Evolutionary conservation across 1,139 yeast species (phyloP), one percentile per base, ranked within the genome.

Genomic region (Pichia sp.): DNA sequence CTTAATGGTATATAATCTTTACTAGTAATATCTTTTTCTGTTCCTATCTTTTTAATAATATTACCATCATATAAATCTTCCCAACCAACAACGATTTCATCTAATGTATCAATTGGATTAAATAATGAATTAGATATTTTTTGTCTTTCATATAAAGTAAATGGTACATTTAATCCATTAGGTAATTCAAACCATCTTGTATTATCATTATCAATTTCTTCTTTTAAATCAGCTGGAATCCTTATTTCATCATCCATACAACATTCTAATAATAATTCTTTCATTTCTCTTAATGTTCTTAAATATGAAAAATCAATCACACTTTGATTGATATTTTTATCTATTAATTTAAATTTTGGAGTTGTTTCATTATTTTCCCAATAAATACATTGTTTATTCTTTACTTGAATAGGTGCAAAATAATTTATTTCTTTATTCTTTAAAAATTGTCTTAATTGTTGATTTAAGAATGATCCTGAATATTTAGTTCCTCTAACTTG

Each of bases 101-200:
- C 12, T 10, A 62, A 52, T 4, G 63, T 51, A 31, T 67, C 63
- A n/a, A 59, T 60, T 2, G 92, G 89, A 43, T 74, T 77, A 61
- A 92, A 87, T 45, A 92, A 61, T 10, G 87, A 70, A 58, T 92
- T 96, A 1, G 87, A 86, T 49, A 87, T 64, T 43, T 71, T 71
- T 56, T 71, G 82, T 51, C 97, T 69, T 49, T 86, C 94, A 41
- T 66, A 55, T 8, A 75, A 65, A 9, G 71, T 73, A 51, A 78
- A 73, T 37, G 73, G 73, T 22, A 74, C 58, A 35, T 68, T 69
- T 47, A 73, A 72, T 1, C 84, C 86, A 57, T 86, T 82, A 12
- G 97, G 96, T 36, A 90, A 71, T 65, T 92, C 98, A 61, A 85
- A 87, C 30, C 74, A 63, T 46, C 96, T 71, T 43, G 67, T 62